A percentile compares a stretch with the other conserved stretches of the same genome.
These are phyloP conservation scores for Candida maris DNA, from an alignment of 805 yeast species.

Conservation along the genomic window DNA sequence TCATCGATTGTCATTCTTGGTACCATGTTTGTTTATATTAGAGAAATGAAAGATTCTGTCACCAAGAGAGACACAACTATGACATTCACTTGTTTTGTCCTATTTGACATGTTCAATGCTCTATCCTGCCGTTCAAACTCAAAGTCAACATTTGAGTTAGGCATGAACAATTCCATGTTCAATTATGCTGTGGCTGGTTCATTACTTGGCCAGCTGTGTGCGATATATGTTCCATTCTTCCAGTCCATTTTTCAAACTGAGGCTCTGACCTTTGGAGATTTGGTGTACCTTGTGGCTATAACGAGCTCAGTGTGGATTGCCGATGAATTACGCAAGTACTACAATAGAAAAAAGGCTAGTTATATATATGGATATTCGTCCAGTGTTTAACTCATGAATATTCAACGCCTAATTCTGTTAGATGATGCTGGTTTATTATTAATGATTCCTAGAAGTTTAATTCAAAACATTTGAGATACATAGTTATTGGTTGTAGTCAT, in stretches of 20 bases:
- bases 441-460: too few relatives aligned
- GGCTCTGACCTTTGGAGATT: slow-evolving; percentile 69
- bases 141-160: slow-evolving; percentile 79
- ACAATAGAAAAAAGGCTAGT: slow-evolving; percentile 15
- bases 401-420: too few relatives aligned
- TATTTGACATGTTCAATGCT: slow-evolving; percentile 97
- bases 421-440: too few relatives aligned
- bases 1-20: slow-evolving; percentile 78
- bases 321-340: slow-evolving; percentile 76
- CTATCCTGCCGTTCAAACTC: slow-evolving; percentile 85
- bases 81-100: slow-evolving; percentile 96
- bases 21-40: slow-evolving; percentile 79
- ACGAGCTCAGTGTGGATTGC: slow-evolving; percentile 81
- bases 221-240: slow-evolving; percentile 89
- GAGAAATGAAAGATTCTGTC: slow-evolving; percentile 82
- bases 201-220: slow-evolving; percentile 85
- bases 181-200: slow-evolving; percentile 90
- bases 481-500: too few relatives aligned
- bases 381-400: slow-evolving; percentile 27
- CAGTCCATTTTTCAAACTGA: slow-evolving; percentile 94
- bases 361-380: slow-evolving; percentile 26
- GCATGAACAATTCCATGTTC: slow-evolving; percentile 83
- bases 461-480: too few relatives aligned
- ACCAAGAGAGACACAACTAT: slow-evolving; percentile 97
- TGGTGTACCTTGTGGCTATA: slow-evolving; percentile 55